These are phyloP conservation scores for Leucosporidium scottii DNA, from an alignment of 768 basidiomycete species.

Conservation along the genomic window DNA sequence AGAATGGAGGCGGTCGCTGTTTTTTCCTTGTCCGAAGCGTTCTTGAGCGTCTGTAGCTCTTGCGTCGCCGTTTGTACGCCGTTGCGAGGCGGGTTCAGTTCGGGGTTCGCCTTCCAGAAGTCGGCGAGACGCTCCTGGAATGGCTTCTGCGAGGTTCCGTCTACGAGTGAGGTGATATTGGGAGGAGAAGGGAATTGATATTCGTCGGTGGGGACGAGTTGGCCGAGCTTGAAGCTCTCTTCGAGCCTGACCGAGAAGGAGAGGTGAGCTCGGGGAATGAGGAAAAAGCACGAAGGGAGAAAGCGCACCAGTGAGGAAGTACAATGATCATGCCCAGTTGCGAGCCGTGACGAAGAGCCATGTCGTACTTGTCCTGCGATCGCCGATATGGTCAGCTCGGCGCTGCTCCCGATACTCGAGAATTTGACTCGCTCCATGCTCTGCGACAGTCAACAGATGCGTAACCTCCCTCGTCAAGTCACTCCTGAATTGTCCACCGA, in stretches of 20 bases:
- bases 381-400: not conserved
- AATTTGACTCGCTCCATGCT: conserved; percentile 33
- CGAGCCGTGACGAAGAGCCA: conserved; percentile 46
- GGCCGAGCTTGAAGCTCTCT: conserved; percentile 47
- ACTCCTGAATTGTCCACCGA: conserved; percentile 74
- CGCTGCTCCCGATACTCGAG: not conserved
- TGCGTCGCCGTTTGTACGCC: too few relatives aligned
- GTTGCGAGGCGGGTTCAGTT: too few relatives aligned
- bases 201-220: conserved; percentile 34
- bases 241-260: conserved; percentile 48
- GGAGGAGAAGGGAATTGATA: conserved; percentile 58
- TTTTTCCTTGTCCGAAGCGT: too few relatives aligned
- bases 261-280: too few relatives aligned
- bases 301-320: conserved; percentile 73
- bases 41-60: too few relatives aligned
- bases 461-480: conserved; percentile 78
- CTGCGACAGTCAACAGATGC: conserved; percentile 64
- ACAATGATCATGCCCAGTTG: conserved; percentile 54
- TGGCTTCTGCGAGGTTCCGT: not conserved
- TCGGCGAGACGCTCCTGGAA: conserved; percentile 4
- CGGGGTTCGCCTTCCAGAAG: not conserved
- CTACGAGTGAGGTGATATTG: conserved; percentile 42
- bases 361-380: conserved; percentile 52
- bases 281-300: not conserved
- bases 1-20: too few relatives aligned